Conservation (phyloP, 2,329 filamentous ascomycete species). For the Fusarium foetens region DNA sequence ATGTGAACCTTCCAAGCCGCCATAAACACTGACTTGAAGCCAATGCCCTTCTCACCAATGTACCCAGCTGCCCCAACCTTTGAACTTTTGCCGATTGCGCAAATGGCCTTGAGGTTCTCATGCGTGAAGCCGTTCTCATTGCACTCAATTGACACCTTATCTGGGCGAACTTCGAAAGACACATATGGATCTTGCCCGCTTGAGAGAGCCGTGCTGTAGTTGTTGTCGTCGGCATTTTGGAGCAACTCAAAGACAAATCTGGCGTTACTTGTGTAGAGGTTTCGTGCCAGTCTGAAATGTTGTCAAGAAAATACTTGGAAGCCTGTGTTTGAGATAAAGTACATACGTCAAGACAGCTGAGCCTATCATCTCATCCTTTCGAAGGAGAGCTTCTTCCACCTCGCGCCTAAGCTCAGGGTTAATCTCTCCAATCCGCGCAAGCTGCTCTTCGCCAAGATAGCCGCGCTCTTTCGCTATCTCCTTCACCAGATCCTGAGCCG, state of each 20-base stretch:
- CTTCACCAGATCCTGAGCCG: conserved; percentile 30
- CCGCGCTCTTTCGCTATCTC: conserved; percentile 39
- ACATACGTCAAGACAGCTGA: conserved; percentile 40
- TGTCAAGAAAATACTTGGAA: neutral
- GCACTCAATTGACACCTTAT: conserved; percentile 57
- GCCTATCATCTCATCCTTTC: conserved; percentile 40
- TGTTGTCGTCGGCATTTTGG: conserved; percentile 65
- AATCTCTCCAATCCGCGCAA: conserved; percentile 27
- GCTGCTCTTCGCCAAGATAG: conserved; percentile 36
- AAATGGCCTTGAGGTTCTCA: conserved; percentile 58
- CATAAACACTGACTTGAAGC: conserved; percentile 63
- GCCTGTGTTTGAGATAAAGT: neutral
- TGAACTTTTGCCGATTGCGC: conserved; percentile 57
- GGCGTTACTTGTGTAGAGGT: conserved; percentile 55
- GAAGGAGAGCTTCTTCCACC: conserved; percentile 38
- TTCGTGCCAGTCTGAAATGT: conserved; percentile 51
- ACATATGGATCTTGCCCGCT: conserved; percentile 45
- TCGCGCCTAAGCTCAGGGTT: conserved; percentile 30
- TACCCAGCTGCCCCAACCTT: conserved; percentile 55
- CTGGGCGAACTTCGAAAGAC: conserved; percentile 50
- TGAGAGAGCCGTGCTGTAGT: conserved; percentile 45
- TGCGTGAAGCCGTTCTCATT: conserved; percentile 60
- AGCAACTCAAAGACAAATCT: conserved; percentile 64
- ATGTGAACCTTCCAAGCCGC: conserved; percentile 57
- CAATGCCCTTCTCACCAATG: conserved; percentile 63